Evolutionary conservation across 164 flowering plant genomes (phyloP).

Genomic region (Chloranthus sessilifolius): DNA sequence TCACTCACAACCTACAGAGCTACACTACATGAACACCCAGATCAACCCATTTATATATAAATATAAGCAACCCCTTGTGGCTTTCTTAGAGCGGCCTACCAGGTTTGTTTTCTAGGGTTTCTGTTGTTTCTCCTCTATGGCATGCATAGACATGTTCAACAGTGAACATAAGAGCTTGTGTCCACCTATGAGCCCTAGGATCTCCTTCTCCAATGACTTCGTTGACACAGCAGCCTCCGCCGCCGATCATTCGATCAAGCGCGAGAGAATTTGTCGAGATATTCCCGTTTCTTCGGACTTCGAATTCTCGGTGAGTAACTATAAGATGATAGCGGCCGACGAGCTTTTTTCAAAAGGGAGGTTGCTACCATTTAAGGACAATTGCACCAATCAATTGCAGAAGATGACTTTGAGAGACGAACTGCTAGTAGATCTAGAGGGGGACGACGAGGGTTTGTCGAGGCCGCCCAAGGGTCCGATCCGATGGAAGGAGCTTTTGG

Average conservation of each 20-base stretch:
- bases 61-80: slow-evolving; percentile 21
- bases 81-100: background rate
- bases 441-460: slow-evolving; percentile 19
- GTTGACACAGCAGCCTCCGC: slow-evolving; percentile 22
- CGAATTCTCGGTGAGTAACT: slow-evolving; percentile 50
- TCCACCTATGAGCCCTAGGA: slow-evolving; percentile 59
- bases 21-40: slow-evolving; percentile 3
- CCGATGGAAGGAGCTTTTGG: slow-evolving; percentile 55
- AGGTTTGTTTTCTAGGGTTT: slow-evolving; percentile 14
- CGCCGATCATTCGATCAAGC: slow-evolving; percentile 31
- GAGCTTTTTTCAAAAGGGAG: slow-evolving; percentile 65
- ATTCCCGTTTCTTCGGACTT: slow-evolving; percentile 67
- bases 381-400: slow-evolving; percentile 19
- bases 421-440: slow-evolving; percentile 38
- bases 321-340: slow-evolving; percentile 58
- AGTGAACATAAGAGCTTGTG: slow-evolving; percentile 39
- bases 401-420: slow-evolving; percentile 59
- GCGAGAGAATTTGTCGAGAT: slow-evolving; percentile 38
- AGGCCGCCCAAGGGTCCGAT: slow-evolving; percentile 33
- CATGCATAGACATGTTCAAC: slow-evolving; percentile 72
- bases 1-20: background rate
- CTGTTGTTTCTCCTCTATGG: too few species aligned
- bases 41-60: slow-evolving; percentile 17
- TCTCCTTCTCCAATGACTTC: slow-evolving; percentile 83
- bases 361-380: slow-evolving; percentile 55